A percentile compares a stretch with the other conserved stretches of the same genome.
Evolutionary conservation across 768 basidiomycete species (phyloP).

Genomic region (Boletus huronensis): DNA sequence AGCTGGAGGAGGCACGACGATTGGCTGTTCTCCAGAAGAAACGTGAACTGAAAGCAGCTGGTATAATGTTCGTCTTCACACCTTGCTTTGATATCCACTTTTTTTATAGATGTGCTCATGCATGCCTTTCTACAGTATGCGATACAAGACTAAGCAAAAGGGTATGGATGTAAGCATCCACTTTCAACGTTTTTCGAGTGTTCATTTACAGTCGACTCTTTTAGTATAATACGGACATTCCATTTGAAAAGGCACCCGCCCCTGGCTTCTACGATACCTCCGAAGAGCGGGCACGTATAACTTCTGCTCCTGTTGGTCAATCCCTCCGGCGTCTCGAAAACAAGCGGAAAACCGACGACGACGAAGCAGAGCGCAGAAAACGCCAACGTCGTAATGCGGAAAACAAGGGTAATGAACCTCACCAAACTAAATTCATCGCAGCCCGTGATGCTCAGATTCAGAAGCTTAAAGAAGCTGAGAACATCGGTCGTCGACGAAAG

Average conservation of each 20-base stretch:
- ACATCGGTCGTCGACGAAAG: slow-evolving; percentile 83
- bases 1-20: slow-evolving; percentile 92
- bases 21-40: slow-evolving; percentile 97
- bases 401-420: slow-evolving; percentile 65
- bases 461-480: slow-evolving; percentile 95
- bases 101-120: slow-evolving; percentile 4
- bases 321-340: slow-evolving; percentile 89
- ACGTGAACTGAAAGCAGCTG: slow-evolving; percentile 94
- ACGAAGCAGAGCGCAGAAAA: slow-evolving; percentile 91
- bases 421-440: slow-evolving; percentile 94
- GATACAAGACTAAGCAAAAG: slow-evolving; percentile 91
- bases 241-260: slow-evolving; percentile 95
- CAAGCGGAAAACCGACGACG: slow-evolving; percentile 91
- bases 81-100: background rate
- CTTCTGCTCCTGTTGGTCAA: slow-evolving; percentile 89
- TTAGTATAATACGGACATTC: slow-evolving; percentile 97
- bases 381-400: slow-evolving; percentile 64
- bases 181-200: background rate
- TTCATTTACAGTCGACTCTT: background rate
- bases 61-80: slow-evolving; percentile 73
- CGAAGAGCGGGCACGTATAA: slow-evolving; percentile 85
- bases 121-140: slow-evolving; percentile 53
- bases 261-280: slow-evolving; percentile 96
- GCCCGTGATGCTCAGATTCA: slow-evolving; percentile 97
- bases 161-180: slow-evolving; percentile 84